Evolutionary conservation across 805 yeast genomes (phyloP), one percentile per base, ranked within the genome.

Genomic region (Brettanomyces custersianus): DNA sequence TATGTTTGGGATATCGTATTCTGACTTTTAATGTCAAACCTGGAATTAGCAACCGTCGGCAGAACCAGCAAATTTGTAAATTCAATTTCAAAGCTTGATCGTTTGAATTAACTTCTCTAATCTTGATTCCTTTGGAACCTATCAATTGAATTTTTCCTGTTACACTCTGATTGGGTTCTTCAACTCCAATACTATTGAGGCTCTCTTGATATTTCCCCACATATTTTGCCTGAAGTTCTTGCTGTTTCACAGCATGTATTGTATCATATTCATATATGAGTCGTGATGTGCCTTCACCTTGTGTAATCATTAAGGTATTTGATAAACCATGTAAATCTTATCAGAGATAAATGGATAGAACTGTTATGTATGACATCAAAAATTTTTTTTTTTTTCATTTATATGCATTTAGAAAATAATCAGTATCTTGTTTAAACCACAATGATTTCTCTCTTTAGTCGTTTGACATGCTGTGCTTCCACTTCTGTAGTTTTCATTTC

Each of bases 221-320:
- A 12, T 41, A 33, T 34, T 48, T 50, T n/a, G 35, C 33, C 27
- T 48, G 53, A 22, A 45, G 36, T 4, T 31, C 31, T 2, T 35
- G 38, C 8, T 35, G 28, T 10, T 28, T 31, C 6, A 38, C 39
- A 2, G 46, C 34, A 33, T 51, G 54, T 3, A 41, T 25, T 16
- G 47, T 6, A 18, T 48, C 44, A 30, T 42, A 48, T 23, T 44
- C 47, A 23, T 51, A 43, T 7, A 40, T 9, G 6, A 43, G n/a
- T n/a, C n/a, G n/a, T n/a, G n/a, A n/a, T n/a, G n/a, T n/a, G n/a
- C n/a, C n/a, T n/a, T n/a, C n/a, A n/a, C n/a, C n/a, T n/a, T n/a
- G n/a, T n/a, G n/a, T n/a, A n/a, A n/a, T n/a, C n/a, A n/a, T n/a
- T n/a, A n/a, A n/a, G n/a, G n/a, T n/a, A n/a, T n/a, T n/a, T n/a